phyloP scores from a whole-genome alignment of 169 alveolate species.

The Condylostoma magnum region DNA sequence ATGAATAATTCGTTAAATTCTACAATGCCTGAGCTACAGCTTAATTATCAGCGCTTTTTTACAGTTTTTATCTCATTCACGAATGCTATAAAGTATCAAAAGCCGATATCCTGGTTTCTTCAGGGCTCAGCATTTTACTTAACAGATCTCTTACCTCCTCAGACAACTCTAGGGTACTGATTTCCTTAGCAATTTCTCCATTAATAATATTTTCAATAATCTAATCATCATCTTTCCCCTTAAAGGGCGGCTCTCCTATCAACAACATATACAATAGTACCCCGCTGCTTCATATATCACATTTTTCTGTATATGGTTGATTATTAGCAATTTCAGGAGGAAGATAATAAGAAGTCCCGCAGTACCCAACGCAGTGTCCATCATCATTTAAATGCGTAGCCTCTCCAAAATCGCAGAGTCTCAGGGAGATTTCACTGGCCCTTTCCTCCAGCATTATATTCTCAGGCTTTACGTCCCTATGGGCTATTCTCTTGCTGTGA shows the following conservation, averaged over 20 bases:
- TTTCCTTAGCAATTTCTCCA: conserved; percentile 21
- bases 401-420: conserved; percentile 58
- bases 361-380: conserved; percentile 40
- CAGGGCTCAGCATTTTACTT: conserved; percentile 9
- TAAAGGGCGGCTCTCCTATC: conserved; percentile 48
- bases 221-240: conserved; percentile 41
- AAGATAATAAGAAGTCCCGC: conserved; percentile 76
- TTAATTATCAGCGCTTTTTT: conserved; percentile 12
- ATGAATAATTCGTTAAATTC: conserved; percentile 19
- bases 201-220: conserved; percentile 25
- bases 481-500: conserved; percentile 56
- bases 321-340: conserved; percentile 75
- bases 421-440: conserved; percentile 28
- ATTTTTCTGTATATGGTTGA: conserved; percentile 39
- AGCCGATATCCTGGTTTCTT: conserved; percentile 28
- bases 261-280: conserved; percentile 38
- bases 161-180: neutral
- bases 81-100: conserved; percentile 35
- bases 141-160: conserved; percentile 38
- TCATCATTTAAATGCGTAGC: conserved; percentile 44
- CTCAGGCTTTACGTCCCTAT: conserved; percentile 65
- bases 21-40: conserved; percentile 15
- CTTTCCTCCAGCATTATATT: conserved; percentile 45
- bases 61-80: conserved; percentile 26
- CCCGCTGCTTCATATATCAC: conserved; percentile 53